Evolutionary conservation across 495 filamentous ascomycete genomes (phyloP), one percentile per base, ranked within the genome.

Genomic region (Penicillium cataractarum): DNA sequence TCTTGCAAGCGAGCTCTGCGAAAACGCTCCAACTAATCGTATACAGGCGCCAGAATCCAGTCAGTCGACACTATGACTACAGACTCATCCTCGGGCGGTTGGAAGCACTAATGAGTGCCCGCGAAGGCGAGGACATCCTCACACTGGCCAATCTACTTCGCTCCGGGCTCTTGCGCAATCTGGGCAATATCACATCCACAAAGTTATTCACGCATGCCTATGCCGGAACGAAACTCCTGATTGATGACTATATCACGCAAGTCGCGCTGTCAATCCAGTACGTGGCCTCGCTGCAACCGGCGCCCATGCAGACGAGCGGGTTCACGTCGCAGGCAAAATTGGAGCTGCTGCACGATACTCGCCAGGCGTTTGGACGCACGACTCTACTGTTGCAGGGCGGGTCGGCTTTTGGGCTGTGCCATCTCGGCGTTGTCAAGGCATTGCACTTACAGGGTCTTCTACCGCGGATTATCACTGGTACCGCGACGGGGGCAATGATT

Each of bases 381-480:
- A 93, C 91, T 2, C 79, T 98, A 49, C 89, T 97, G 13, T 74
- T 98, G 4, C 93, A 97, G 71, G 94, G 94, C 22, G 94, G 94
- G 3, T 89, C 92, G 31, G 93, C 95, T 37, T 98, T 98, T 67
- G 94, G 93, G 0, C 76, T 97, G 6, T 97, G 92, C 65, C 94
- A 98, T 75, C 71, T 97, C 1, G 94, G 94, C 2, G 92, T 97
- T 0, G 90, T 97, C 51, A 96, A 92, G 68, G 93, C 93, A 1
- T 75, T 98, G 49, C 91, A 96, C 76, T 75, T 92, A 13, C 82
- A 90, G n/a, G 93, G 92, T 1, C 76, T 97, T 13, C 76, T 97
- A 31, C 94, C 94, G 17, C 83, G 93, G 9, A 96, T 98, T 63
- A 95, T 98, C 63, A 91, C 91, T 2, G 94, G 94, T 0, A 97